Percentiles rank a stretch among this genome's conserved stretches.
Evolutionary conservation across 129 eudicot genomes (phyloP).

Genomic region (Calendula officinalis): DNA sequence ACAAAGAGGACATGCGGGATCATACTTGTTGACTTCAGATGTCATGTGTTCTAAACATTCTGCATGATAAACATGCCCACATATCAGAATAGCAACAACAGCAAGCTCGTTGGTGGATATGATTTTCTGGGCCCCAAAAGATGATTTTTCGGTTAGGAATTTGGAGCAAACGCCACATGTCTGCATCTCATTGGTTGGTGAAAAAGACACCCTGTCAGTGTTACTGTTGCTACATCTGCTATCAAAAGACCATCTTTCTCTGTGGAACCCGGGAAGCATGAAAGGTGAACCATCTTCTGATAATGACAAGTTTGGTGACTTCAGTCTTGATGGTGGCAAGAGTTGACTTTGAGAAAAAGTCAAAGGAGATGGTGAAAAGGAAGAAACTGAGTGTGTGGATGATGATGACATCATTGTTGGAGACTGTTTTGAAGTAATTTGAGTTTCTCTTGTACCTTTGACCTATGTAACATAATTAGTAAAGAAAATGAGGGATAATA

Average conservation of each 20-base stretch:
- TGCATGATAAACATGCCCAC: slow-evolving; percentile 93
- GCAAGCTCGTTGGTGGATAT: slow-evolving; percentile 65
- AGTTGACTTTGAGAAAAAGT: slow-evolving; percentile 47
- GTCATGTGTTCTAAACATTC: slow-evolving; percentile 94
- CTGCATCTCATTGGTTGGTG: slow-evolving; percentile 50
- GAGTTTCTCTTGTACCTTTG: slow-evolving; percentile 48
- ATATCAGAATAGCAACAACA: slow-evolving; percentile 77
- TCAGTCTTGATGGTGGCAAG: slow-evolving; percentile 62
- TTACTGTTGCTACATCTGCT: slow-evolving; percentile 37
- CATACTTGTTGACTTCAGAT: slow-evolving; percentile 75
- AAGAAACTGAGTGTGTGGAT: slow-evolving; percentile 61
- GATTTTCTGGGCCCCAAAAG: slow-evolving; percentile 63
- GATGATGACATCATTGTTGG: slow-evolving; percentile 68
- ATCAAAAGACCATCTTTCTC: slow-evolving; percentile 85
- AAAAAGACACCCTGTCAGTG: slow-evolving; percentile 42
- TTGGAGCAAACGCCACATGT: slow-evolving; percentile 85
- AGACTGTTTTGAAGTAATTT: slow-evolving; percentile 50
- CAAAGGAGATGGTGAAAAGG: slow-evolving; percentile 61
- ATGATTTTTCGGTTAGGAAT: slow-evolving; percentile 66
- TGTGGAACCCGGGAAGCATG: slow-evolving; percentile 49
- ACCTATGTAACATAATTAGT: slow-evolving; percentile 33
- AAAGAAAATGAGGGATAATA: not conserved
- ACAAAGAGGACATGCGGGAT: slow-evolving; percentile 94
- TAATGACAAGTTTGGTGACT: slow-evolving; percentile 69
- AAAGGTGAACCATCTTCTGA: slow-evolving; percentile 68